Base-by-base conservation (phyloP, 1,284 basidiomycete species). In the Ceratobasidium theobromae region DNA sequence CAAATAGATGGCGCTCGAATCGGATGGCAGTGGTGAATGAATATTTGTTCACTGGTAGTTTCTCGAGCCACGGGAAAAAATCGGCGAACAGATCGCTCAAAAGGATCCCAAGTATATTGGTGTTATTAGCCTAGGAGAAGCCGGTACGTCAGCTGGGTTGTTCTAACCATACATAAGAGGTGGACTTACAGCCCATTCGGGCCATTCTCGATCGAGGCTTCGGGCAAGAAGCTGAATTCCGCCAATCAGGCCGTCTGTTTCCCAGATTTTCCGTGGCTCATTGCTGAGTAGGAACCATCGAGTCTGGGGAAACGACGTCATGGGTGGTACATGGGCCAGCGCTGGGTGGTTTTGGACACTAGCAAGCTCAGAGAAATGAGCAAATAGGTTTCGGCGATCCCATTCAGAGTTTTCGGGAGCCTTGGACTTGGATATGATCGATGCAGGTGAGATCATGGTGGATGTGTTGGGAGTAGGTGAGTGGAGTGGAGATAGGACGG, bases 21-120 rank as follows among this genome's bases (percentile, higher is more conserved):
- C 46, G 58, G 21, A 62, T 62, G 14, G 32, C 25, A 25, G 58
- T 62, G 1, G 58, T 62, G 45, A 62, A 32, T 5, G 58, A 62
- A 9, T 30, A 5, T 27, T 35, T 4, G 46, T 62, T 46, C 9
- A 45, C 58, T n/a, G 58, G 46, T 23, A 62, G 21, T 3, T 18
- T 27, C n/a, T 51, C 33, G 46, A 62, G 58, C n/a, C 28, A 51
- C 11, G 46, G 35, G 28, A 49, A 32, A 25, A 62, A 62, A 8
- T 40, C 12, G 18, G 46, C 9, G 33, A 49, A 38, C 21, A 62
- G 32, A 16, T 33, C 32, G 33, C 25, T 32, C 32, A 62, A 23
- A n/a, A 49, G 38, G n/a, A 62, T 18, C 2, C 58, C 57, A 25
- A 62, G 45, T 33, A 62, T 46, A 16, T 62, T 62, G 25, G 57